Evolutionary conservation across 768 basidiomycete species (phyloP), one percentile per base, ranked within the genome.

Genomic region (Tulasnella sp.): DNA sequence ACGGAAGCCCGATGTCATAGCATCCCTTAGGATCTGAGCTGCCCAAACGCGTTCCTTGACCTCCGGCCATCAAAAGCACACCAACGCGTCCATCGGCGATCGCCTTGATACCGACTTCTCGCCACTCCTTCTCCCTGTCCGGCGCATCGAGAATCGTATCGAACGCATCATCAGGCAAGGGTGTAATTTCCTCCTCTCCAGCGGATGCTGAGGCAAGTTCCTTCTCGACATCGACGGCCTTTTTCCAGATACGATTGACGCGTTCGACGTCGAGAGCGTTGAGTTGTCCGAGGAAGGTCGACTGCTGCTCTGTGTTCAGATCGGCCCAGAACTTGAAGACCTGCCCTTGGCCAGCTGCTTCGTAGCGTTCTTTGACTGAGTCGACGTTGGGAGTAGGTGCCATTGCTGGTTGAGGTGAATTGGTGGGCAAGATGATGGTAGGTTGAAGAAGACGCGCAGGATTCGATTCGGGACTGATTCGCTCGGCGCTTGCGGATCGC

Each of bases 51-150:
- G 95, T 97, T 16, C 97, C 97, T 81, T 99, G 97, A 1, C 97
- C 97, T 44, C 97, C 97, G 8, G 97, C 97, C 91, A 99, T 93
- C 76, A 99, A 86, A 62, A 99, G 84, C 11, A 98, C 95, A n/a
- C 89, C 97, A 42, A 98, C 95, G 76, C 93, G 83, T 74, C 93
- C 90, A 40, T 85, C 81, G 19, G 89, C 85, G 77, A 98, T 88
- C 63, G 96, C 95, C 44, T 87, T 81, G 42, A 98, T 83, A 39
- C 97, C 97, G 62, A 85, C 83, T 14, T 81, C 78, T n/a, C 87
- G 84, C 95, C 95, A 98, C 80, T 87, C 85, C 14, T 79, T 79
- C 72, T 86, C 89, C 79, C 87, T 89, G 73, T 81, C 82, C 29
- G 86, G 79, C 66, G 82, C 79, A 19, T 83, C 83, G 22, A 85